A percentile compares a stretch with the other conserved stretches of the same genome.
These are phyloP conservation scores for Ophiosphaerella narmari DNA, from an alignment of 2,329 filamentous ascomycete genomes.

Conservation along the genomic window DNA sequence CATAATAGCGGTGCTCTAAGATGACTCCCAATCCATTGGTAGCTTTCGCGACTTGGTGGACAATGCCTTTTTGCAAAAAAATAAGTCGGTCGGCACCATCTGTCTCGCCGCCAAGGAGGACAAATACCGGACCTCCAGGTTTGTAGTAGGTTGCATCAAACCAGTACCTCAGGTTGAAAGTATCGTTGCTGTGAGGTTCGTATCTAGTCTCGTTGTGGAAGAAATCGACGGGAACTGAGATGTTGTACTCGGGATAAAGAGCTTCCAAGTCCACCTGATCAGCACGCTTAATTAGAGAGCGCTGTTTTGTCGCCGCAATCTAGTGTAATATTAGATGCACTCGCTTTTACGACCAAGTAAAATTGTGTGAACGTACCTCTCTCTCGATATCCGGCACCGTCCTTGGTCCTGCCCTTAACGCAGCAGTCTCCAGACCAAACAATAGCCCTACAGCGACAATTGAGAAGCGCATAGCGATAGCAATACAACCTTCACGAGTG, in stretches of 20 bases:
- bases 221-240: slow-evolving; percentile 71
- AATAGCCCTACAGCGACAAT: slow-evolving; percentile 25
- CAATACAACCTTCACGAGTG: slow-evolving; percentile 3
- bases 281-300: slow-evolving; percentile 31
- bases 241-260: slow-evolving; percentile 56
- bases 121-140: slow-evolving; percentile 78
- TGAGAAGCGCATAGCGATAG: slow-evolving; percentile 31
- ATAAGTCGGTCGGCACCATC: slow-evolving; percentile 65
- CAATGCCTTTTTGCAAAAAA: slow-evolving; percentile 78
- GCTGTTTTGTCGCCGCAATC: slow-evolving; percentile 20
- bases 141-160: slow-evolving; percentile 78
- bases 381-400: slow-evolving; percentile 21
- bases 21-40: slow-evolving; percentile 74
- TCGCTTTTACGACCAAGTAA: background rate
- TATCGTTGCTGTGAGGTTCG: slow-evolving; percentile 72
- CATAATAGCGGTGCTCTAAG: slow-evolving; percentile 88
- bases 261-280: slow-evolving; percentile 37
- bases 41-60: slow-evolving; percentile 70
- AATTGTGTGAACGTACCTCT: slow-evolving; percentile 23
- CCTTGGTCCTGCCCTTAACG: slow-evolving; percentile 23
- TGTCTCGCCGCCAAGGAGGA: slow-evolving; percentile 75
- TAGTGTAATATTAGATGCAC: slow-evolving; percentile 2
- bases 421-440: slow-evolving; percentile 30
- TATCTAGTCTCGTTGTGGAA: slow-evolving; percentile 81
- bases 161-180: slow-evolving; percentile 78